Evolutionary conservation across 768 basidiomycete species (phyloP), one percentile per base, ranked within the genome.

Genomic region (Leccinum ochraceum): DNA sequence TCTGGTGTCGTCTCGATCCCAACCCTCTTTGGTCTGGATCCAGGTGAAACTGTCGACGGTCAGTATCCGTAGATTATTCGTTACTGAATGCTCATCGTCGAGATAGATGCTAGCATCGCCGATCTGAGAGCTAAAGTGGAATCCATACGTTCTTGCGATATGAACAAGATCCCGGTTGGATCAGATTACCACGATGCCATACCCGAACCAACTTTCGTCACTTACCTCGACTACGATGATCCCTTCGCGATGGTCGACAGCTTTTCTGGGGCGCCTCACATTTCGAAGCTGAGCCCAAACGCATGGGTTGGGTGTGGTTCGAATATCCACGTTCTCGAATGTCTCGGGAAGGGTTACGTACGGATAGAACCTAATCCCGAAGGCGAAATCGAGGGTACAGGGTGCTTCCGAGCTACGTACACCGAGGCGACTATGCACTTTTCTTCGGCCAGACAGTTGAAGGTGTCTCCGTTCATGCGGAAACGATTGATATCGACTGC

Each of bases 301-400:
- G 84, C 89, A 6, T 94, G 94, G 94, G 88, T 96, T 8, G 84
- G 85, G 3, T 92, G 90, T 66, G 91, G 93, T 7, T 77, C 79
- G 4, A 81, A 86, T 37, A 72, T 84, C 16, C 90, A 88, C 71
- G 82, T 95, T 8, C 78, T 95, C 2, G 89, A 92, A 68, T 86
- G 87, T 62, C 72, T 91, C n/a, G 84, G 83, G 13, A 82, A 81
- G 62, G 92, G 92, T 2, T 80, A 82, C 66, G 76, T 94, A 54
- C 84, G 86, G 46, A 78, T 94, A 14, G 83, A 86, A 59, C 81
- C 78, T 4, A 66, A 71, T 1, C 57, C 74, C 53, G 77, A 68
- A 55, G 71, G 75, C 55, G 73, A 75, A 67, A 71, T n/a, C 9
- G 17, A 49, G 39, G 26, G 69, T 14, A 66, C 69, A 65, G 59